phyloP scores from a whole-genome alignment of 116 monocot species.

The Trichopus zeylanicus region DNA sequence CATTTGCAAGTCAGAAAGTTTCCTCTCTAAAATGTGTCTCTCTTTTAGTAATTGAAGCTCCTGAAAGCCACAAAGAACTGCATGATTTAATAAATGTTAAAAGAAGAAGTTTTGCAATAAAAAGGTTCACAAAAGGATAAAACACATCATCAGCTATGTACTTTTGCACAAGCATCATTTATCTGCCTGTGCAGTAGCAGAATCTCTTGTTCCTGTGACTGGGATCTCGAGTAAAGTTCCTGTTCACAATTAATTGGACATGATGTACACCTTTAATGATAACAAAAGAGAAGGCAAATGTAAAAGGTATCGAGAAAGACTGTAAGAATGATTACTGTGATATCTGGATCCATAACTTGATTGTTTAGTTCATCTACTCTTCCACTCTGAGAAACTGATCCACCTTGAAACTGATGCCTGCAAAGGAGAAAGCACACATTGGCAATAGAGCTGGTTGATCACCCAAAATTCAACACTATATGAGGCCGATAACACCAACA shows the following conservation, averaged over 20 bases:
- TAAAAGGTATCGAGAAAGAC: background rate
- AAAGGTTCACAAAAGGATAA: background rate
- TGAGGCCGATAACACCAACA: too few species aligned
- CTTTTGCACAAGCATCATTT: constrained; percentile 50
- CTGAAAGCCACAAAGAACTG: constrained; percentile 27
- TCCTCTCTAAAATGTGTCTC: constrained; percentile 81
- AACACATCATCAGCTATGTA: constrained; percentile 7
- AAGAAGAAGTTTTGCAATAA: background rate
- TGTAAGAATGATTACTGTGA: constrained; percentile 25
- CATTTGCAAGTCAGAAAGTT: constrained; percentile 65
- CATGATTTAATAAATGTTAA: constrained; percentile 1
- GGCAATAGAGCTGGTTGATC: background rate
- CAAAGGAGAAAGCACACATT: background rate
- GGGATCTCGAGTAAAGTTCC: constrained; percentile 58
- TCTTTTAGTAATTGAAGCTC: constrained; percentile 71
- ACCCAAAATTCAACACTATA: background rate
- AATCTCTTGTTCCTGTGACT: constrained; percentile 66
- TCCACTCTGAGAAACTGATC: constrained; percentile 9
- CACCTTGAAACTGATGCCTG: constrained; percentile 38
- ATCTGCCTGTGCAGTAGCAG: constrained; percentile 59
- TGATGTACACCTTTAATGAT: constrained; percentile 13
- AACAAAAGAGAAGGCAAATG: too few species aligned
- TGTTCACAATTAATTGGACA: constrained; percentile 23
- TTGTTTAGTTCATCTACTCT: constrained; percentile 20
- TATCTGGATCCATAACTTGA: constrained; percentile 32